phyloP scores from a whole-genome alignment of 345 rosid species.

The Populus tremula region DNA sequence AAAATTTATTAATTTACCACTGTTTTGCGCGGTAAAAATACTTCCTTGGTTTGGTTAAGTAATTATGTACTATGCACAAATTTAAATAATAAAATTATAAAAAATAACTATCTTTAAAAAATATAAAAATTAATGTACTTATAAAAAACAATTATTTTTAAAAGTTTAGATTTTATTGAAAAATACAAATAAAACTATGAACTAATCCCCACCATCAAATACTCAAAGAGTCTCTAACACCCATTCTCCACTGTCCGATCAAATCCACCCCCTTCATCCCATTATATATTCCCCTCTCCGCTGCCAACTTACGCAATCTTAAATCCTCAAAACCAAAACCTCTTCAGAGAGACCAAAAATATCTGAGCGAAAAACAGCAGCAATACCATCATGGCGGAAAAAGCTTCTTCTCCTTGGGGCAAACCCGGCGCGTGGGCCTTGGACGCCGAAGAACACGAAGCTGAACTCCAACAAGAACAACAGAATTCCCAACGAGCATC shows the following conservation, averaged over 20 bases:
- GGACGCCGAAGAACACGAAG: conserved; percentile 81
- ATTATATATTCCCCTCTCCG: conserved; percentile 30
- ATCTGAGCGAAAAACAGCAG: not conserved
- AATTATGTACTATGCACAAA: too few relatives aligned
- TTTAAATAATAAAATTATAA: too few relatives aligned
- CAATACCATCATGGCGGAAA: conserved; percentile 59
- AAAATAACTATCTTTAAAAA: too few relatives aligned
- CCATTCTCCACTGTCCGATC: conserved; percentile 44
- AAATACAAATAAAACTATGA: not conserved
- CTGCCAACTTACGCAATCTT: conserved; percentile 36
- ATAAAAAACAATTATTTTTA: too few relatives aligned
- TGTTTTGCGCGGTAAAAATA: too few relatives aligned
- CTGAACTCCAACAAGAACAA: conserved; percentile 51
- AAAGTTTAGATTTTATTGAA: too few relatives aligned
- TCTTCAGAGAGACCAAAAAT: not conserved
- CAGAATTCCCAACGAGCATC: conserved; percentile 16
- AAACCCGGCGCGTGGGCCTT: conserved; percentile 97
- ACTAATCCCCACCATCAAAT: not conserved
- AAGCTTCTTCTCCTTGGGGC: conserved; percentile 80
- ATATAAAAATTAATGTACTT: too few relatives aligned
- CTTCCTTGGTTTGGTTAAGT: too few relatives aligned
- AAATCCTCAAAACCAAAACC: conserved; percentile 1
- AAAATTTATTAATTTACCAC: too few relatives aligned
- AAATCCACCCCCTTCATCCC: not conserved
- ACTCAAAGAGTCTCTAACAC: not conserved